Evolutionary conservation across 192 early-diverging fungal species (phyloP).

Genomic region (Geranomyces michiganensis): DNA sequence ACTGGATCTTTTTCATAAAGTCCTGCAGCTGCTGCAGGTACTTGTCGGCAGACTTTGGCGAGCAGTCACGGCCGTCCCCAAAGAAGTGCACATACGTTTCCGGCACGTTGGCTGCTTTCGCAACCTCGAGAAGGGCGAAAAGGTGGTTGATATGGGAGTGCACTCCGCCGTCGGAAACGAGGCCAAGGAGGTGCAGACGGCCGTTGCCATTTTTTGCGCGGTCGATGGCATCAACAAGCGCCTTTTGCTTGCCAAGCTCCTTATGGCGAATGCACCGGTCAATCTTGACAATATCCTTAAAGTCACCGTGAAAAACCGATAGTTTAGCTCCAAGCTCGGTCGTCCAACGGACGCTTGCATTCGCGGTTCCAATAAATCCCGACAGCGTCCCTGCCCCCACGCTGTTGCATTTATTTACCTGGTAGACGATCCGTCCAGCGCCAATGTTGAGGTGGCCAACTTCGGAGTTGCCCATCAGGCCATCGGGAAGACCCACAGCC

Average conservation of each 20-base stretch:
- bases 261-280: slow-evolving; percentile 89
- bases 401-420: slow-evolving; percentile 57
- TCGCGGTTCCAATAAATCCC: too few species aligned
- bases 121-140: slow-evolving; percentile 76
- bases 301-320: neutral
- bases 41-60: slow-evolving; percentile 80
- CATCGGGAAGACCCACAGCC: slow-evolving; percentile 96
- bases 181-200: slow-evolving; percentile 90
- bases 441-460: slow-evolving; percentile 99
- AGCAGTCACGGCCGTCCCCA: slow-evolving; percentile 96
- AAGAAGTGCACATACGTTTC: slow-evolving; percentile 93
- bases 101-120: slow-evolving; percentile 83
- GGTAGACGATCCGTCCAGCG: slow-evolving; percentile 97
- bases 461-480: slow-evolving; percentile 99
- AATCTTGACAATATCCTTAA: slow-evolving; percentile 96
- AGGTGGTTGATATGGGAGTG: slow-evolving; percentile 96
- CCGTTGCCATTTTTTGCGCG: slow-evolving; percentile 82
- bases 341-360: neutral
- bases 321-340: neutral
- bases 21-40: slow-evolving; percentile 80
- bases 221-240: slow-evolving; percentile 81
- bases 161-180: slow-evolving; percentile 98
- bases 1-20: slow-evolving; percentile 54
- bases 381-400: neutral
- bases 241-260: slow-evolving; percentile 71